Percentiles rank a stretch among this genome's conserved stretches.
phyloP scores from a whole-genome alignment of 192 early-diverging fungal genomes.

The Ambispora gerdemannii region DNA sequence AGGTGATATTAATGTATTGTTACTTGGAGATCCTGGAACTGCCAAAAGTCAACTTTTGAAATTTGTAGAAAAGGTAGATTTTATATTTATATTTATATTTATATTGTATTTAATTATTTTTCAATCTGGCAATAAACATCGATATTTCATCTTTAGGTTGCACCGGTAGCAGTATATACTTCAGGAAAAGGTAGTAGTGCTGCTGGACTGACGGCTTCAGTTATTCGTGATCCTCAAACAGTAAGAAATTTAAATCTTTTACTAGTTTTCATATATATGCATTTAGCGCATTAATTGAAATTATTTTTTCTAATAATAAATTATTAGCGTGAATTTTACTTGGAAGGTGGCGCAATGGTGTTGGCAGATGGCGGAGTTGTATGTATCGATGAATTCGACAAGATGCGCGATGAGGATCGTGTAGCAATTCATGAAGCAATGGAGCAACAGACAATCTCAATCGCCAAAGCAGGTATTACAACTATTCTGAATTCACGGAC shows the following conservation, averaged over 20 bases:
- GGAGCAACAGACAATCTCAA: slow-evolving; percentile 99
- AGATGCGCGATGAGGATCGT: slow-evolving; percentile 99
- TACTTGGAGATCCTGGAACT: slow-evolving; percentile 98
- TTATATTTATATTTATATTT: not conserved
- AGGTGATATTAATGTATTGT: slow-evolving; percentile 96
- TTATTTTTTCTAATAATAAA: too few relatives aligned
- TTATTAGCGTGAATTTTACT: slow-evolving; percentile 91
- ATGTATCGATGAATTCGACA: slow-evolving; percentile 99
- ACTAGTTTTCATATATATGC: not conserved
- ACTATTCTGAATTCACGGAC: slow-evolving; percentile 97
- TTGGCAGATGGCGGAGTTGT: slow-evolving; percentile 98
- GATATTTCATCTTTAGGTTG: slow-evolving; percentile 46
- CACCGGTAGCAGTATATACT: slow-evolving; percentile 98
- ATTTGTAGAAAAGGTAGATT: slow-evolving; percentile 89
- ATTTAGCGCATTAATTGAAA: slow-evolving; percentile 4
- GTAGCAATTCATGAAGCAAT: slow-evolving; percentile 99
- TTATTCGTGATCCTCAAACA: slow-evolving; percentile 85
- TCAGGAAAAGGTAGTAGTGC: slow-evolving; percentile 98
- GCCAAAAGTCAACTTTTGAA: slow-evolving; percentile 98
- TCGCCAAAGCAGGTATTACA: slow-evolving; percentile 99
- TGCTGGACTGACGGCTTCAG: slow-evolving; percentile 97
- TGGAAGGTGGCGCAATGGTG: slow-evolving; percentile 99
- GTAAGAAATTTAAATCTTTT: slow-evolving; percentile 42
- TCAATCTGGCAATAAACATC: not conserved
- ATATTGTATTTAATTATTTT: not conserved